These are phyloP conservation scores for Shiraia bambusicola DNA, from an alignment of 2,329 filamentous ascomycete species.

Conservation along the genomic window DNA sequence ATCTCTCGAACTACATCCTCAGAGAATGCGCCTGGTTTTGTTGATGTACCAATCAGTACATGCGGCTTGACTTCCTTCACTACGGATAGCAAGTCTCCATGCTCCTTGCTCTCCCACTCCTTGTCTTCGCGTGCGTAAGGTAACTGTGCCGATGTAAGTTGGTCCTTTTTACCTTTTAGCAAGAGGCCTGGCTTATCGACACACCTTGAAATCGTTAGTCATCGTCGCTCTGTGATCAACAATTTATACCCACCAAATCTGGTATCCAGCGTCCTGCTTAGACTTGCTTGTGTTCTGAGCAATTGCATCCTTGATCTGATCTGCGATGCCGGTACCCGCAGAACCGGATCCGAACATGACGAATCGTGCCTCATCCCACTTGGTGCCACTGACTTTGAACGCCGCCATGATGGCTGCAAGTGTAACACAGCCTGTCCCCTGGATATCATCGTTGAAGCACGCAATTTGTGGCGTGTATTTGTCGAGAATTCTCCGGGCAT, in stretches of 20 bases:
- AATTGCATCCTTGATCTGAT: constrained; percentile 80
- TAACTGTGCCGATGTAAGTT: constrained; percentile 67
- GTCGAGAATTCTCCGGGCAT: constrained; percentile 75
- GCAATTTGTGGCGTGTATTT: constrained; percentile 71
- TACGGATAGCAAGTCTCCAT: constrained; percentile 63
- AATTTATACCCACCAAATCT: constrained; percentile 66
- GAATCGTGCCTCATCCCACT: constrained; percentile 68
- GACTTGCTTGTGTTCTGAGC: constrained; percentile 65
- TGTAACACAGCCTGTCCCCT: constrained; percentile 86
- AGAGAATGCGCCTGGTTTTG: constrained; percentile 73
- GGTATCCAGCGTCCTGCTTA: constrained; percentile 72
- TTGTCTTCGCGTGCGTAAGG: constrained; percentile 64
- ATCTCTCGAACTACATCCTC: constrained; percentile 73
- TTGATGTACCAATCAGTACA: constrained; percentile 81
- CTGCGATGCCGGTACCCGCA: constrained; percentile 82
- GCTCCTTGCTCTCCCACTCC: constrained; percentile 63
- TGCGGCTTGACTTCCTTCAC: constrained; percentile 74
- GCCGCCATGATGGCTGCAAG: constrained; percentile 79
- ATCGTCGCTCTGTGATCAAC: not conserved
- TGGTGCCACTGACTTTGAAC: constrained; percentile 66
- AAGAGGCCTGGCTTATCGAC: constrained; percentile 81
- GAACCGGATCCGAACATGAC: constrained; percentile 80
- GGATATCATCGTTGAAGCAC: constrained; percentile 90
- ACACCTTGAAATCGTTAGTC: constrained; percentile 55
- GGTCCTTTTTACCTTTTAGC: constrained; percentile 60